Percentiles rank a stretch among this genome's conserved stretches.
phyloP scores from a whole-genome alignment of 805 yeast genomes.

The Ogataea trehaloabstinens region DNA sequence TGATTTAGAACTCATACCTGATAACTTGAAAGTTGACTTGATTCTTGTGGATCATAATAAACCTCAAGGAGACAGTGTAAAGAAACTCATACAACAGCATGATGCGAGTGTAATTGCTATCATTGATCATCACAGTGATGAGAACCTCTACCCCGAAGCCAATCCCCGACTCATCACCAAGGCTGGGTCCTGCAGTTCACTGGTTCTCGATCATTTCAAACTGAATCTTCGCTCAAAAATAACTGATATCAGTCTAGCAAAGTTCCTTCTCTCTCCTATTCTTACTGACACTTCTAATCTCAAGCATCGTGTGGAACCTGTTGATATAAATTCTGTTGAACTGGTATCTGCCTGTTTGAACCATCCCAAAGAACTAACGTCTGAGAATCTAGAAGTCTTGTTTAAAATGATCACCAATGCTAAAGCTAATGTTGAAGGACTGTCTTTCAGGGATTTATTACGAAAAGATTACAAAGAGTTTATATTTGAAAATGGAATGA shows the following conservation, averaged over 20 bases:
- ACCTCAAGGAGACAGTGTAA: constrained; percentile 49
- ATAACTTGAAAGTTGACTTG: constrained; percentile 34
- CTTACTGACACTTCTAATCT: constrained; percentile 74
- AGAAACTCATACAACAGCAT: constrained; percentile 24
- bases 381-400: constrained; percentile 10
- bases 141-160: constrained; percentile 44
- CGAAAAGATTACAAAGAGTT: constrained; percentile 85
- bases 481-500: constrained; percentile 31
- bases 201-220: constrained; percentile 57
- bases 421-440: constrained; percentile 63
- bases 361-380: constrained; percentile 11
- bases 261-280: constrained; percentile 59
- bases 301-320: constrained; percentile 56
- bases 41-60: constrained; percentile 83
- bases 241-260: constrained; percentile 27
- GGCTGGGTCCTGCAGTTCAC: constrained; percentile 77
- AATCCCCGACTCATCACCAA: constrained; percentile 59
- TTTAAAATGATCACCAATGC: constrained; percentile 40
- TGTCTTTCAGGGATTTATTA: constrained; percentile 59
- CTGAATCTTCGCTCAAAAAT: background rate
- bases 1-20: constrained; percentile 44
- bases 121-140: constrained; percentile 89
- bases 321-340: constrained; percentile 49
- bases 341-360: constrained; percentile 24
- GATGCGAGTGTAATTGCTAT: constrained; percentile 49